These are phyloP conservation scores for Schizochytrium sp. DNA, from an alignment of 108 stramenopile species.

Conservation along the genomic window DNA sequence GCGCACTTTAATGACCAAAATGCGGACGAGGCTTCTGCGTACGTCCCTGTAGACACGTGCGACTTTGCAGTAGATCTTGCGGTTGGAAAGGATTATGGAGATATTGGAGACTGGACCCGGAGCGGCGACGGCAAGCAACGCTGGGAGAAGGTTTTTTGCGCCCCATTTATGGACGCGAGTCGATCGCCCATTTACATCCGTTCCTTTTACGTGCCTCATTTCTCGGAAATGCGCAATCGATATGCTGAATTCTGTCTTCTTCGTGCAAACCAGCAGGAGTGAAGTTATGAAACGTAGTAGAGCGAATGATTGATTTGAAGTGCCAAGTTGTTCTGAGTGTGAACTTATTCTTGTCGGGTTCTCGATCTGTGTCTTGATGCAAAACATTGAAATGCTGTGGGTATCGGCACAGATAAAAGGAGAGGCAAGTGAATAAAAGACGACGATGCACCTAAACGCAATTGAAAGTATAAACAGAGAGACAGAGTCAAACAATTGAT, in stretches of 20 bases:
- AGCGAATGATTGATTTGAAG: too few species aligned
- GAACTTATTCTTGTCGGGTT: too few species aligned
- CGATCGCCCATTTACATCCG: background rate
- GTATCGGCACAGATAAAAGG: too few species aligned
- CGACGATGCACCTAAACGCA: too few species aligned
- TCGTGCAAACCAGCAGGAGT: background rate
- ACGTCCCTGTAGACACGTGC: slow-evolving; percentile 49
- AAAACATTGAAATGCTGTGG: too few species aligned
- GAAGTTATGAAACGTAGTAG: background rate
- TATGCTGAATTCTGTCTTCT: background rate
- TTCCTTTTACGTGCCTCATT: background rate
- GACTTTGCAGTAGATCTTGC: slow-evolving; percentile 58
- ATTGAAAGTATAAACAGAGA: too few species aligned
- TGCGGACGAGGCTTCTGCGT: slow-evolving; percentile 35
- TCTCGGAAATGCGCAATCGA: background rate
- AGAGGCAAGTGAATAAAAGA: too few species aligned
- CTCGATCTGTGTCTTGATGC: too few species aligned
- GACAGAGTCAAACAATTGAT: too few species aligned
- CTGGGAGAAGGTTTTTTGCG: background rate
- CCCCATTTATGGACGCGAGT: background rate
- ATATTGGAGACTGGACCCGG: background rate
- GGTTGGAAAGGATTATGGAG: background rate
- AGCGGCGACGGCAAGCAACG: background rate
- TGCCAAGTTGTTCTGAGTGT: too few species aligned
- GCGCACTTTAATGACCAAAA: background rate